Evolutionary conservation across 148 eudicot genomes (phyloP).

Genomic region (Diospyros lotus): DNA sequence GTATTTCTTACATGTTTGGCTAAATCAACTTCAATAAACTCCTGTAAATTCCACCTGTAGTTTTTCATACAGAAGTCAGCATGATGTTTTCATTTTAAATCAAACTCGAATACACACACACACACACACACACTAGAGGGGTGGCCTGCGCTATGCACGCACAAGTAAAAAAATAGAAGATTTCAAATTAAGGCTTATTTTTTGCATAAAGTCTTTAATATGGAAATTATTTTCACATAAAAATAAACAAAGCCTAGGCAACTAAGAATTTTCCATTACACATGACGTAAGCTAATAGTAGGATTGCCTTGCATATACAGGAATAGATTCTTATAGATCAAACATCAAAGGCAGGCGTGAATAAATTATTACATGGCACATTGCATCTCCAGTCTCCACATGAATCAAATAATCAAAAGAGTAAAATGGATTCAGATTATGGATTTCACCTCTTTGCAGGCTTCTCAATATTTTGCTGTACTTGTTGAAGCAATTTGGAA

Average conservation of each 20-base stretch:
- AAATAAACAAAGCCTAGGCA: neutral
- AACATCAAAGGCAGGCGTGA: neutral
- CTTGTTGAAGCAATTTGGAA: conserved; percentile 71
- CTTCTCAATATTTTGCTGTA: conserved; percentile 39
- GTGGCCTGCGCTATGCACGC: too few species aligned
- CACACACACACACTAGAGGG: neutral
- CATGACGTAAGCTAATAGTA: neutral
- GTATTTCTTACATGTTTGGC: conserved; percentile 27
- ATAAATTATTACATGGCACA: neutral
- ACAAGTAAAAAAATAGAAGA: too few species aligned
- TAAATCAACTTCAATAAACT: conserved; percentile 25
- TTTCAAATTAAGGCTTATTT: too few species aligned
- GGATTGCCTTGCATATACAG: neutral
- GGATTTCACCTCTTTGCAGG: conserved; percentile 49
- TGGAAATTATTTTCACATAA: neutral
- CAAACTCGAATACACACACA: neutral
- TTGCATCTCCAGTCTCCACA: neutral
- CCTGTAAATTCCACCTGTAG: conserved; percentile 28
- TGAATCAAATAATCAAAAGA: conserved; percentile 3
- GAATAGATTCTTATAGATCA: neutral
- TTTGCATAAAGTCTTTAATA: neutral
- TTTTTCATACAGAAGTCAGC: neutral
- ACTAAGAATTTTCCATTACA: neutral
- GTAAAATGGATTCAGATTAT: neutral
- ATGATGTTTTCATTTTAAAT: neutral